A percentile compares a stretch with the other conserved stretches of the same genome.
Evolutionary conservation across 495 filamentous ascomycete genomes (phyloP).

Genomic region (Tuber microsphaerosporum): DNA sequence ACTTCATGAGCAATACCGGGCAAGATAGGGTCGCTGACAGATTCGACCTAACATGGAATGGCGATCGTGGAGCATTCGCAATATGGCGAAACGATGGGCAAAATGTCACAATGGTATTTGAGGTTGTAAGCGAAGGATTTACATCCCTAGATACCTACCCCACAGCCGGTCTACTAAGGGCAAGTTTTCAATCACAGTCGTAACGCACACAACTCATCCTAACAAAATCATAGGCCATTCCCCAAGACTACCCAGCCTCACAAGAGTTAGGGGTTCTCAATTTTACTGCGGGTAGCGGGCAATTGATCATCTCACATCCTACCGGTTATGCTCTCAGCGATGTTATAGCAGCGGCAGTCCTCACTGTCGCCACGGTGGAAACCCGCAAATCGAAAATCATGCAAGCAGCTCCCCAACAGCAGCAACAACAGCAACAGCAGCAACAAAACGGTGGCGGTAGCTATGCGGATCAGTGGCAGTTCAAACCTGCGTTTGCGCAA

Average conservation of each 20-base stretch:
- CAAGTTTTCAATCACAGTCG: background rate
- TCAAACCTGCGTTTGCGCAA: background rate
- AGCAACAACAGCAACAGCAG: background rate
- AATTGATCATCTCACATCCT: constrained; percentile 2
- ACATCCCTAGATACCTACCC: background rate
- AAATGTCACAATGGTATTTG: background rate
- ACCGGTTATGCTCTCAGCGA: background rate
- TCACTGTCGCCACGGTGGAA: background rate
- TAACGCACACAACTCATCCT: background rate
- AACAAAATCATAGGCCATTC: background rate
- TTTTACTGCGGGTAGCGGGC: background rate
- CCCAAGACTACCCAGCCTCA: background rate
- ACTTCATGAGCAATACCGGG: background rate
- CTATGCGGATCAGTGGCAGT: constrained; percentile 1
- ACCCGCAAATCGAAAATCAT: background rate
- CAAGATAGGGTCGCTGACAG: constrained; percentile 2
- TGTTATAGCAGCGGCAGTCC: background rate
- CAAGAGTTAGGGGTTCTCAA: background rate
- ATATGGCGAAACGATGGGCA: background rate
- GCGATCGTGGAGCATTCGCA: background rate
- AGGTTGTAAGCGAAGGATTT: background rate
- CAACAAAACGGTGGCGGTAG: background rate
- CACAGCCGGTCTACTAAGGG: background rate
- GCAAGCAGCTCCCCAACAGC: background rate
- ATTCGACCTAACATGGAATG: background rate